These are phyloP conservation scores for Cicer bijugum DNA, from an alignment of 306 rosid genomes.

Conservation along the genomic window DNA sequence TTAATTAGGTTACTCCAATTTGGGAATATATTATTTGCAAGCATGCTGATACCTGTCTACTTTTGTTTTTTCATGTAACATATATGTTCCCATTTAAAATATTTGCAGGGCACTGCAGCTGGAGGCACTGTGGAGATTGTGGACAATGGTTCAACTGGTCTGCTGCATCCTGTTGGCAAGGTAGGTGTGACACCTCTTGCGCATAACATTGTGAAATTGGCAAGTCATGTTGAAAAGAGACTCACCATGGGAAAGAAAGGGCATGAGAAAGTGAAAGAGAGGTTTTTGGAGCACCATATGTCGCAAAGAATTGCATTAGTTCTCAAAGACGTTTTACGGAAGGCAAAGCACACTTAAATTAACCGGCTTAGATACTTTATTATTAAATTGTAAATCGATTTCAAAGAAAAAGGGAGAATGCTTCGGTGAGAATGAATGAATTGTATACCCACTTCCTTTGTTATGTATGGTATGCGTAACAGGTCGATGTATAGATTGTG, in stretches of 20 bases:
- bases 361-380: conserved; percentile 30
- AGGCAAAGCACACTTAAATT: conserved; percentile 54
- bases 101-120: conserved; percentile 81
- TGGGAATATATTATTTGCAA: conserved; percentile 11
- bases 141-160: conserved; percentile 78
- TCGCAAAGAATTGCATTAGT: conserved; percentile 77
- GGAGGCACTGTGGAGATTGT: conserved; percentile 95
- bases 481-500: conserved; percentile 34
- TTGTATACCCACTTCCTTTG: conserved; percentile 27
- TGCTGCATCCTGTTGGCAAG: conserved; percentile 81
- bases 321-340: conserved; percentile 70
- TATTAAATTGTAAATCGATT: conserved; percentile 48
- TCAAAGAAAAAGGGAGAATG: conserved; percentile 28
- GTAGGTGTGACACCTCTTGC: conserved; percentile 73
- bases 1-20: conserved; percentile 6
- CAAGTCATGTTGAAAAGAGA: conserved; percentile 86
- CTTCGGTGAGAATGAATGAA: conserved; percentile 34
- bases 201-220: conserved; percentile 76
- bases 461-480: conserved; percentile 35
- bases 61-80: not conserved
- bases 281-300: conserved; percentile 85
- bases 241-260: conserved; percentile 88
- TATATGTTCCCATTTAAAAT: not conserved
- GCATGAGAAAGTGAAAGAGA: conserved; percentile 75
- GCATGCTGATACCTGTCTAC: not conserved